A percentile compares a stretch with the other conserved stretches of the same genome.
These are phyloP conservation scores for Didymella segeticola DNA, from an alignment of 2,329 filamentous ascomycete genomes.

Conservation along the genomic window DNA sequence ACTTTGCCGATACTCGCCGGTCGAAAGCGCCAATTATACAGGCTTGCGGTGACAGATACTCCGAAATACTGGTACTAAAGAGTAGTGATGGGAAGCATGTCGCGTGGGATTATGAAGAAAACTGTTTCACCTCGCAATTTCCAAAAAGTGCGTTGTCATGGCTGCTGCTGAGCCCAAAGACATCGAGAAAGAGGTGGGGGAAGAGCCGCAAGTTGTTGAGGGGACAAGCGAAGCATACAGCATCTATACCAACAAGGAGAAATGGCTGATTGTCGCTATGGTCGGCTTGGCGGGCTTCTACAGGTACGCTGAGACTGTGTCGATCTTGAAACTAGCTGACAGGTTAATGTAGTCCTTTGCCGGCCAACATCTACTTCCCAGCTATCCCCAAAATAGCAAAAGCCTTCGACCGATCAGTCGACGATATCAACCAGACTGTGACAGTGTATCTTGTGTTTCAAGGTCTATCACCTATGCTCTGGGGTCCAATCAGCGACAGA, in stretches of 20 bases:
- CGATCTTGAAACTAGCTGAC: neutral
- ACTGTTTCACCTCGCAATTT: conserved; percentile 9
- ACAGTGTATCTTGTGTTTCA: conserved; percentile 59
- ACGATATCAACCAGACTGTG: conserved; percentile 58
- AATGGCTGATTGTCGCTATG: conserved; percentile 42
- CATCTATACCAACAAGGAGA: conserved; percentile 38
- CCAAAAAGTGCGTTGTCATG: conserved; percentile 9
- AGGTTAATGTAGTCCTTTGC: conserved; percentile 40
- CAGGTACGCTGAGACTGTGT: conserved; percentile 24
- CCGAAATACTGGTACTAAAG: conserved; percentile 22
- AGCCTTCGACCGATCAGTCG: conserved; percentile 51
- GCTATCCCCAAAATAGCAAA: conserved; percentile 42
- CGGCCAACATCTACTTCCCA: conserved; percentile 52
- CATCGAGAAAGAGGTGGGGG: conserved; percentile 23
- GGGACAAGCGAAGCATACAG: conserved; percentile 35
- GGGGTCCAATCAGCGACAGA: conserved; percentile 60
- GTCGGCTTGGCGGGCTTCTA: conserved; percentile 41
- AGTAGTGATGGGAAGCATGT: conserved; percentile 6
- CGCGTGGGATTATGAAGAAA: conserved; percentile 8
- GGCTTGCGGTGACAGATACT: conserved; percentile 29
- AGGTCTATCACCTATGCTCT: conserved; percentile 60
- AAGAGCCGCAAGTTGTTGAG: conserved; percentile 21
- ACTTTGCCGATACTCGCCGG: conserved; percentile 28
- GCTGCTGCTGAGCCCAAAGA: conserved; percentile 14
- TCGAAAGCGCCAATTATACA: conserved; percentile 14